Conservation (phyloP, 2,329 filamentous ascomycete genomes). For the Fusarium decemcellulare region DNA sequence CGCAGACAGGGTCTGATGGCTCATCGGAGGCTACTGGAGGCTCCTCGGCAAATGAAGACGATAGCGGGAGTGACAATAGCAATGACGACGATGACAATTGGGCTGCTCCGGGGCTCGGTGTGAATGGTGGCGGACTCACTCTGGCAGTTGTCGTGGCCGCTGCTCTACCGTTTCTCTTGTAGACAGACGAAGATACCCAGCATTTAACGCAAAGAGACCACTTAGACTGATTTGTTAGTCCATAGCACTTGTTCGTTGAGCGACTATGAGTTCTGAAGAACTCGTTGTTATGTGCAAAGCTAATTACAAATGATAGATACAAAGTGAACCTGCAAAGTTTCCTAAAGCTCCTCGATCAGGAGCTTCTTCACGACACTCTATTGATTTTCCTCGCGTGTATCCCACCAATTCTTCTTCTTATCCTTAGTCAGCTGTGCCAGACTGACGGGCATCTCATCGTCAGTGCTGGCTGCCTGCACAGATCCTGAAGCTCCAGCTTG, state of each 20-base stretch:
- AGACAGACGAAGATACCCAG: background rate
- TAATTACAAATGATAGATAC: too few relatives aligned
- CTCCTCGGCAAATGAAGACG: conserved; percentile 57
- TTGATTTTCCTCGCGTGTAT: background rate
- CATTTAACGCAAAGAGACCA: background rate
- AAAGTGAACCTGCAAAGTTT: too few relatives aligned
- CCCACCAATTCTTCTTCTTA: conserved; percentile 13
- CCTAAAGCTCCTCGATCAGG: too few relatives aligned
- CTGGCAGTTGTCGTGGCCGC: background rate
- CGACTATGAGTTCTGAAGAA: too few relatives aligned
- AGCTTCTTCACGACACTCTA: background rate
- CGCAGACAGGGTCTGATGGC: conserved; percentile 48
- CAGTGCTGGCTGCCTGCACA: background rate
- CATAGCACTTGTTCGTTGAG: too few relatives aligned
- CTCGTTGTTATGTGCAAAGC: too few relatives aligned
- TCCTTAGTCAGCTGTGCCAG: conserved; percentile 1
- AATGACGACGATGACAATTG: background rate
- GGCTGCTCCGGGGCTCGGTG: background rate
- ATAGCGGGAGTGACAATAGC: background rate
- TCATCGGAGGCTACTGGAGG: conserved; percentile 48
- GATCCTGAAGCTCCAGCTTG: too few relatives aligned
- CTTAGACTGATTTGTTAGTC: too few relatives aligned
- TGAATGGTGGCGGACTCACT: background rate
- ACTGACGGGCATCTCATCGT: background rate
- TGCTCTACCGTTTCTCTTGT: background rate